Evolutionary conservation across 768 basidiomycete genomes (phyloP).

Genomic region (Guyanaporus albipodus): DNA sequence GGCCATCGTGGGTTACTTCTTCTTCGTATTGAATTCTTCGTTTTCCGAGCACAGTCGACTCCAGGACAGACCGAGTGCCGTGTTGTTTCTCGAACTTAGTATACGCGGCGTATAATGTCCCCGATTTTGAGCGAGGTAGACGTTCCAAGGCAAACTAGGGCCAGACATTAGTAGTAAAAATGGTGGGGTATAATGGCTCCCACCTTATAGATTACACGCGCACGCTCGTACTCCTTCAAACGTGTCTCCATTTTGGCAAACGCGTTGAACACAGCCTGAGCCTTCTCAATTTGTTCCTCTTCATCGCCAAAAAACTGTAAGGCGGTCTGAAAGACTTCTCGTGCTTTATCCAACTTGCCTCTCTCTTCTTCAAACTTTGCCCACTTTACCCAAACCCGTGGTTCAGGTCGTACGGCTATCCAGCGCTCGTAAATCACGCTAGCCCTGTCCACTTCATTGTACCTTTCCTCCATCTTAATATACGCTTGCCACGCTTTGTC

Average conservation of each 20-base stretch:
- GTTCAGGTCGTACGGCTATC: conserved; percentile 73
- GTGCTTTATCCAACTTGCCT: conserved; percentile 58
- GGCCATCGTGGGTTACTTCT: conserved; percentile 84
- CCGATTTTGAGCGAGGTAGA: conserved; percentile 89
- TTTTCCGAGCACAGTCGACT: conserved; percentile 93
- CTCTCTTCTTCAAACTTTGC: conserved; percentile 85
- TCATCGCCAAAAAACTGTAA: conserved; percentile 89
- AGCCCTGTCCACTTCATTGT: conserved; percentile 86
- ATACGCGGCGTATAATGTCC: conserved; percentile 82
- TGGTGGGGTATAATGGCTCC: not conserved
- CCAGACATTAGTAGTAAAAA: not conserved
- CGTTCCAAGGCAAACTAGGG: conserved; percentile 89
- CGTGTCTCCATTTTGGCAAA: conserved; percentile 98
- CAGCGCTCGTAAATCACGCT: conserved; percentile 91
- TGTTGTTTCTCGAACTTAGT: conserved; percentile 99
- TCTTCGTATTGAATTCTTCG: conserved; percentile 99
- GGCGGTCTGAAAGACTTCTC: conserved; percentile 88
- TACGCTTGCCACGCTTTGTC: conserved; percentile 99
- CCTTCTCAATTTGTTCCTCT: conserved; percentile 80
- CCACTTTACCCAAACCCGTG: conserved; percentile 80
- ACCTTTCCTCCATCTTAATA: conserved; percentile 95
- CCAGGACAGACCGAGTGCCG: conserved; percentile 82
- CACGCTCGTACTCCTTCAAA: conserved; percentile 94
- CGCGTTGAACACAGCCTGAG: conserved; percentile 87
- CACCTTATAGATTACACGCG: conserved; percentile 96